phyloP scores from a whole-genome alignment of 2,329 filamentous ascomycete genomes.

The Whalleya microplaca region DNA sequence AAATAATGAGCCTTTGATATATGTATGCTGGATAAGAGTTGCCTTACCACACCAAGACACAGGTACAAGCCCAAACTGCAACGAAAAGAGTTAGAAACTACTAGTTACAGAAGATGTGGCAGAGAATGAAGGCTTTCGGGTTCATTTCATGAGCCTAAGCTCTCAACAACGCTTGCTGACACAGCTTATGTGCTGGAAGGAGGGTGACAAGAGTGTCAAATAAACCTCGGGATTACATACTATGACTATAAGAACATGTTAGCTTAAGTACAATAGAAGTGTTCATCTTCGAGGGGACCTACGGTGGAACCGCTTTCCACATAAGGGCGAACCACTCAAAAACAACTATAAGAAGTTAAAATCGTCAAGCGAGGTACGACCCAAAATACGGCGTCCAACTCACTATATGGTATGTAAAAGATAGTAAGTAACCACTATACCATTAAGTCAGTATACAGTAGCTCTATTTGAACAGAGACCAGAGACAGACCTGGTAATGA shows the following conservation, averaged over 20 bases:
- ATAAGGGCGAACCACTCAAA: constrained; percentile 48
- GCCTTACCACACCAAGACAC: constrained; percentile 36
- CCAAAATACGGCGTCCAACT: constrained; percentile 6
- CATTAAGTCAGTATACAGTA: constrained; percentile 7
- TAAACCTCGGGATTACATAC: constrained; percentile 8
- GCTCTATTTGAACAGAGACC: neutral
- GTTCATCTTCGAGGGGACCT: constrained; percentile 15
- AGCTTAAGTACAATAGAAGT: neutral
- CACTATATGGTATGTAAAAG: constrained; percentile 50
- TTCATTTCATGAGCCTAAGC: neutral
- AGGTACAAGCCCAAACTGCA: constrained; percentile 34
- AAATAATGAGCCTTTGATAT: constrained; percentile 2
- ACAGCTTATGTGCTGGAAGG: constrained; percentile 3
- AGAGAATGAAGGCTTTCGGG: neutral
- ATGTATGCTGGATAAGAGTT: neutral
- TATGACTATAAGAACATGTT: constrained; percentile 12
- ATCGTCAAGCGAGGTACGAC: neutral
- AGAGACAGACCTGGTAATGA: constrained; percentile 41
- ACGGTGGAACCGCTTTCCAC: constrained; percentile 48
- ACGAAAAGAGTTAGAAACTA: constrained; percentile 14
- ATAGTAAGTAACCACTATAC: constrained; percentile 47
- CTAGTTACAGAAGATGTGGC: neutral
- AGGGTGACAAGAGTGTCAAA: neutral
- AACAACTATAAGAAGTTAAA: constrained; percentile 34
- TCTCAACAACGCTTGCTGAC: neutral